Conservation (phyloP, 1,284 basidiomycete genomes). For the Exobasidium rhododendri region DNA sequence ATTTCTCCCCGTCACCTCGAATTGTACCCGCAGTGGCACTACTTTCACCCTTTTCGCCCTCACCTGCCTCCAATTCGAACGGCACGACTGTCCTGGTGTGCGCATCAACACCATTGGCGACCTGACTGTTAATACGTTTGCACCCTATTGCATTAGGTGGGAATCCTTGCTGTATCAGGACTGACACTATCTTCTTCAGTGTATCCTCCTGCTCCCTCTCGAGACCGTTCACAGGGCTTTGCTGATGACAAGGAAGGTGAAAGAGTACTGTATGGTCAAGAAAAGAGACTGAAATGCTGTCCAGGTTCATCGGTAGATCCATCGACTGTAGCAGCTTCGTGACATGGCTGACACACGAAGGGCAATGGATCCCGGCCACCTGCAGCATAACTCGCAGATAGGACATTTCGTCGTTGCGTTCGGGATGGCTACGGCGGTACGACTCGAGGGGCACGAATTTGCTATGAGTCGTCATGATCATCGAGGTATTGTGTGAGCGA, state of each 20-base stretch:
- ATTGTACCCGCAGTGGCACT: not conserved
- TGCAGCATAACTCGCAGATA: conserved; percentile 10
- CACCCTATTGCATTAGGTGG: conserved; percentile 3
- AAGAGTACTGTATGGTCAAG: conserved; percentile 54
- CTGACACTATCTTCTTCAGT: conserved; percentile 22
- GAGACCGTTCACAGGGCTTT: conserved; percentile 1
- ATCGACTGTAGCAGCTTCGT: conserved; percentile 34
- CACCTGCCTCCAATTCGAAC: conserved; percentile 4
- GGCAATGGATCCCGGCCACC: conserved; percentile 51
- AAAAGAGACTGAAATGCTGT: conserved; percentile 48
- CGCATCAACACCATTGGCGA: conserved; percentile 7
- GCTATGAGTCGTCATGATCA: too few relatives aligned
- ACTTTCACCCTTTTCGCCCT: conserved; percentile 14
- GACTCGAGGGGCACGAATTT: too few relatives aligned
- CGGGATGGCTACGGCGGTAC: too few relatives aligned
- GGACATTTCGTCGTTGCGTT: too few relatives aligned
- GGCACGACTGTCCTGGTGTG: conserved; percentile 52
- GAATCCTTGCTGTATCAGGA: conserved; percentile 20
- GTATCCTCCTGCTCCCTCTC: conserved; percentile 21
- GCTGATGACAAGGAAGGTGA: conserved; percentile 11
- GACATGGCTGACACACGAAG: conserved; percentile 57
- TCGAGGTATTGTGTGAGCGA: too few relatives aligned
- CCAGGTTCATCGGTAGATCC: conserved; percentile 4
- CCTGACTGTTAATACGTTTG: conserved; percentile 21
- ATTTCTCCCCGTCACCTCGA: conserved; percentile 10